Percentiles rank a stretch among this genome's conserved stretches.
Evolutionary conservation across 2,329 filamentous ascomycete genomes (phyloP).

Genomic region (Metarhizium album): DNA sequence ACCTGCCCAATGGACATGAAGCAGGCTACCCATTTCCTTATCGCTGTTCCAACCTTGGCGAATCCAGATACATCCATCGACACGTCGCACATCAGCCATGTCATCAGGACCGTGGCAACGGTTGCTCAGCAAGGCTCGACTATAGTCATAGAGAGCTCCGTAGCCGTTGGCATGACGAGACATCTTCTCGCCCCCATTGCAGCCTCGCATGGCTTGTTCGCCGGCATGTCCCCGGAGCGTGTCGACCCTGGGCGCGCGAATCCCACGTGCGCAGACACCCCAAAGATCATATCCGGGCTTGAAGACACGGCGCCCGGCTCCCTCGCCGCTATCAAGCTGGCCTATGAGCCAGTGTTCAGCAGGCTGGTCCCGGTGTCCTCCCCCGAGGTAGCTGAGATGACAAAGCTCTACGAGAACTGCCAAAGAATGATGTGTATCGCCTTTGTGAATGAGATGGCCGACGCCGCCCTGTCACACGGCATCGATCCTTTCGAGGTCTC

Average conservation of each 20-base stretch:
- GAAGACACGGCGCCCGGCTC: slow-evolving; percentile 35
- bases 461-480: slow-evolving; percentile 32
- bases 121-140: slow-evolving; percentile 33
- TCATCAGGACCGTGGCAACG: slow-evolving; percentile 28
- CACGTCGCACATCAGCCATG: slow-evolving; percentile 33
- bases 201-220: slow-evolving; percentile 28
- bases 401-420: slow-evolving; percentile 48
- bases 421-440: slow-evolving; percentile 44
- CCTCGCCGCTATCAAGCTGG: slow-evolving; percentile 33
- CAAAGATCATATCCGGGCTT: slow-evolving; percentile 43
- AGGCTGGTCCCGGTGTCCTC: slow-evolving; percentile 35
- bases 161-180: slow-evolving; percentile 44
- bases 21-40: slow-evolving; percentile 39
- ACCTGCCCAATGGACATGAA: slow-evolving; percentile 25
- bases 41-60: slow-evolving; percentile 42
- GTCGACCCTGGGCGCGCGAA: slow-evolving; percentile 38
- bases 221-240: slow-evolving; percentile 41
- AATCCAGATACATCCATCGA: slow-evolving; percentile 35
- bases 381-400: slow-evolving; percentile 47
- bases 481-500: slow-evolving; percentile 43
- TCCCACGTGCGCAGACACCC: slow-evolving; percentile 31
- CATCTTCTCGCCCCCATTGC: slow-evolving; percentile 35
- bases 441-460: slow-evolving; percentile 46
- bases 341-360: slow-evolving; percentile 32
- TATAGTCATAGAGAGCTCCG: slow-evolving; percentile 42